phyloP scores from a whole-genome alignment of 768 basidiomycete species.

The Hortiboletus campestris region DNA sequence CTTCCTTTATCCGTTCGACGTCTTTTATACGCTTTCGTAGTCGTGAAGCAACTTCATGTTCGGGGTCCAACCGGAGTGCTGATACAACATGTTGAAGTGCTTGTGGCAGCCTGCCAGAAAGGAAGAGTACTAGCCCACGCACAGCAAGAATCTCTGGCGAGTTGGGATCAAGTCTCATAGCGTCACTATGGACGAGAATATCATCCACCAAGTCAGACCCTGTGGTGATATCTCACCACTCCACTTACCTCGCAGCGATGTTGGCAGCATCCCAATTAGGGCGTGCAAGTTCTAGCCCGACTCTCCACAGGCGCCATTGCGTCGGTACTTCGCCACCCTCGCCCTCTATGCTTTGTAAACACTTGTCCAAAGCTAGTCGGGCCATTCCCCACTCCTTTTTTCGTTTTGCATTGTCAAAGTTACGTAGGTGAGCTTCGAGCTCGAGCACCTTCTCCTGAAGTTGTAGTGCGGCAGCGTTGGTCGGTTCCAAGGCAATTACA shows the following conservation, averaged over 20 bases:
- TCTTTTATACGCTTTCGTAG: constrained; percentile 79
- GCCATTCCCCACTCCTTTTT: constrained; percentile 76
- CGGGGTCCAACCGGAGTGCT: constrained; percentile 78
- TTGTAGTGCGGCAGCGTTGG: constrained; percentile 56
- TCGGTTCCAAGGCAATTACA: constrained; percentile 59
- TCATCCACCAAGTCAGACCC: constrained; percentile 2
- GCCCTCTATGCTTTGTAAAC: constrained; percentile 66
- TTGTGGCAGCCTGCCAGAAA: constrained; percentile 65
- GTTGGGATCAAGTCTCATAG: constrained; percentile 64
- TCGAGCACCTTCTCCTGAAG: constrained; percentile 59
- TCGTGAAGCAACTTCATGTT: constrained; percentile 64
- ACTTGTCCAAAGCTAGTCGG: constrained; percentile 75
- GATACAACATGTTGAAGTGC: constrained; percentile 68
- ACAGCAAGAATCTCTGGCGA: constrained; percentile 77
- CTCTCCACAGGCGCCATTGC: constrained; percentile 78
- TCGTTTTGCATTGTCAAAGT: constrained; percentile 53
- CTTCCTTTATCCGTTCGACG: constrained; percentile 80
- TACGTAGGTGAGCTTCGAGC: constrained; percentile 65
- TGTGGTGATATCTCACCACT: background rate
- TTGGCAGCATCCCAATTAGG: constrained; percentile 74
- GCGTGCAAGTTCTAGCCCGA: constrained; percentile 74
- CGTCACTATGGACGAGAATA: constrained; percentile 50
- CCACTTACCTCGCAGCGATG: constrained; percentile 67
- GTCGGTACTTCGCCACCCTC: constrained; percentile 74
- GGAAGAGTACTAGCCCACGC: constrained; percentile 79